Evolutionary conservation across 1,284 basidiomycete genomes (phyloP).

Genomic region (Marasmius fiardii): DNA sequence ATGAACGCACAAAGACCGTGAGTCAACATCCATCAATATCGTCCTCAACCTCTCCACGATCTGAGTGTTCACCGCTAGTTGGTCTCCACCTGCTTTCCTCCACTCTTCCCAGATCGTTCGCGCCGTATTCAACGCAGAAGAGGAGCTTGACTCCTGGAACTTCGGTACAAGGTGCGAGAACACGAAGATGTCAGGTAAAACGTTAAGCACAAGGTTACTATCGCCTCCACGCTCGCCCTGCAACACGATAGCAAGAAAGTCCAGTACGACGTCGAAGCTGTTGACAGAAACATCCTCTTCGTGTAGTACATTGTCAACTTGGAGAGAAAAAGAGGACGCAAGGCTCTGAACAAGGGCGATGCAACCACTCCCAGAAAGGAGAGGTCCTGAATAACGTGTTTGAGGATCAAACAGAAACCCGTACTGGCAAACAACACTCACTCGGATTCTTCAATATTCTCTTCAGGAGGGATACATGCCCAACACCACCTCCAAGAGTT

Average conservation of each 20-base stretch:
- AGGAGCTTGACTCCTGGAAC: conserved; percentile 20
- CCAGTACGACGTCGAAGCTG: conserved; percentile 29
- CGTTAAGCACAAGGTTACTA: background rate
- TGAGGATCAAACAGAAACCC: background rate
- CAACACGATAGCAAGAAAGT: conserved; percentile 32
- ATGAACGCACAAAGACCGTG: conserved; percentile 34
- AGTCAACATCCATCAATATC: conserved; percentile 40
- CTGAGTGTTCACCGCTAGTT: conserved; percentile 24
- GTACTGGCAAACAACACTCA: conserved; percentile 20
- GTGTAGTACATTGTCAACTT: conserved; percentile 33
- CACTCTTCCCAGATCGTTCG: conserved; percentile 37
- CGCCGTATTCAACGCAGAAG: conserved; percentile 23
- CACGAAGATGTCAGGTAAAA: conserved; percentile 44
- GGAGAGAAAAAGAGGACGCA: conserved; percentile 31
- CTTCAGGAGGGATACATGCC: conserved; percentile 27
- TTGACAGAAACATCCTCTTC: conserved; percentile 19
- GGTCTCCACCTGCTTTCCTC: conserved; percentile 21
- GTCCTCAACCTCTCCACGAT: conserved; percentile 40
- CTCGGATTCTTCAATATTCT: conserved; percentile 35
- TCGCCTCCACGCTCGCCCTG: conserved; percentile 16
- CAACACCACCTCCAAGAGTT: conserved; percentile 19
- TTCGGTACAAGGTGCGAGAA: conserved; percentile 45
- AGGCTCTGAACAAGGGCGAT: conserved; percentile 30
- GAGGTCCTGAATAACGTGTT: background rate
- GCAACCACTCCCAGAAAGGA: conserved; percentile 35